Percentiles rank a stretch among this genome's conserved stretches.
Evolutionary conservation across 2,329 filamentous ascomycete genomes (phyloP).

Genomic region (Akanthomyces muscarius): DNA sequence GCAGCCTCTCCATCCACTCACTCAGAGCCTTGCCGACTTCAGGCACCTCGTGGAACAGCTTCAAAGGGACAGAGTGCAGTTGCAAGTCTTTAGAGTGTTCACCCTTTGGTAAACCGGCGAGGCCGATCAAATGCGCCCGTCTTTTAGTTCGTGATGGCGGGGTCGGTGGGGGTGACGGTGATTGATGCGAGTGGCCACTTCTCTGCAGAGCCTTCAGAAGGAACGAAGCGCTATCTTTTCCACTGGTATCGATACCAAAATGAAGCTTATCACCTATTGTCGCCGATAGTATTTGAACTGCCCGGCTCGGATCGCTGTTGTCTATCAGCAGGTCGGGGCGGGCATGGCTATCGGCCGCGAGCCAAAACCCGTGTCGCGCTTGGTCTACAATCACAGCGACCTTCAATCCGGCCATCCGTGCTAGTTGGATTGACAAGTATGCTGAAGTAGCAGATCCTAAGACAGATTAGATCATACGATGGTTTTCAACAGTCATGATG

Average conservation of each 20-base stretch:
- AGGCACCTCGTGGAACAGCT: constrained; percentile 67
- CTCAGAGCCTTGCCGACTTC: constrained; percentile 60
- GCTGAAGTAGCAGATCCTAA: constrained; percentile 65
- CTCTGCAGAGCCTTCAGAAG: constrained; percentile 49
- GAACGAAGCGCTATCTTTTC: constrained; percentile 57
- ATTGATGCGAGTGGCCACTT: constrained; percentile 10
- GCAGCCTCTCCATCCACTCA: constrained; percentile 63
- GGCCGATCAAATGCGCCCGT: constrained; percentile 56
- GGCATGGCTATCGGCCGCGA: constrained; percentile 42
- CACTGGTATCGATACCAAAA: constrained; percentile 66
- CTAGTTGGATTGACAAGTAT: constrained; percentile 62
- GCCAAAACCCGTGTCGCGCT: constrained; percentile 59
- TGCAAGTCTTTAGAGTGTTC: constrained; percentile 40
- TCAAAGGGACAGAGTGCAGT: constrained; percentile 68
- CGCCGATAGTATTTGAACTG: constrained; percentile 58
- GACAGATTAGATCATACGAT: constrained; percentile 17
- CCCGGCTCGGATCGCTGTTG: constrained; percentile 60
- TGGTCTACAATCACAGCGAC: constrained; percentile 65
- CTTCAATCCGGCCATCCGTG: constrained; percentile 59
- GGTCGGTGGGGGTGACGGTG: constrained; percentile 36
- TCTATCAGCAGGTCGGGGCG: constrained; percentile 64
- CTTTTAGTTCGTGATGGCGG: constrained; percentile 25
- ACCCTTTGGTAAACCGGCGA: constrained; percentile 63
- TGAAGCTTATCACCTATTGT: constrained; percentile 55
- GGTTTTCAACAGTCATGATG: neutral